Evolutionary conservation across 2,329 filamentous ascomycete species (phyloP), one percentile per base, ranked within the genome.

Genomic region (Neonectria faginata): DNA sequence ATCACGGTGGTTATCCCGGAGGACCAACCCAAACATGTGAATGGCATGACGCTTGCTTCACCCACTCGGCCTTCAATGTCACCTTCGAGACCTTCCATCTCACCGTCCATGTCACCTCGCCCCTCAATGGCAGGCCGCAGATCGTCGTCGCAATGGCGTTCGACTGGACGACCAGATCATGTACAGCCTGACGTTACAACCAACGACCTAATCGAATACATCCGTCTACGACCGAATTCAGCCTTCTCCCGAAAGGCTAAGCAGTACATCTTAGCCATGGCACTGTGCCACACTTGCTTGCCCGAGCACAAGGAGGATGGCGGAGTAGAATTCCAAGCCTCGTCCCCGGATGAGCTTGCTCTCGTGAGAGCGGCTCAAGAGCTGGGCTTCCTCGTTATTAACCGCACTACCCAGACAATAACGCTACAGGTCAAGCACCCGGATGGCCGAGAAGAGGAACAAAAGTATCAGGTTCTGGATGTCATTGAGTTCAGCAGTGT

Each of bases 401-500:
- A 94, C 67, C 88, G 92, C 56, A 89, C 94, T 31, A 86, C 92
- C 0, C 88, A 90, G 53, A 89, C 86, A 0, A 87, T 97, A 42
- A 88, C 85, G 0, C 70, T 89, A 8, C 80, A 78, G 25, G 76
- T 85, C 20, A 77, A 76, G 0, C 77, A 76, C 16, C 71, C 76
- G 3, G 76, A 78, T 29, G 81, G 80, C 5, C 71, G 74, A 3
- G 72, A 74, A 9, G 79, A 84, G 3, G 82, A 85, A 2, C 89
- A 93, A 71, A 84, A 83, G 0, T 97, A 95, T 71, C 88, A 97
- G 66, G 86, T 97, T 5, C 80, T 97, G 33, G 93, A 97, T 72
- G 86, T 97, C 4, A 93, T 97, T 63, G 94, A 97, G 74, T 97
- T 97, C 73, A 96, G 92, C 65, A 97, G 92, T 78, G 89, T 91